Conservation (phyloP, 1,284 basidiomycete genomes). For the Puccinia polysora region DNA sequence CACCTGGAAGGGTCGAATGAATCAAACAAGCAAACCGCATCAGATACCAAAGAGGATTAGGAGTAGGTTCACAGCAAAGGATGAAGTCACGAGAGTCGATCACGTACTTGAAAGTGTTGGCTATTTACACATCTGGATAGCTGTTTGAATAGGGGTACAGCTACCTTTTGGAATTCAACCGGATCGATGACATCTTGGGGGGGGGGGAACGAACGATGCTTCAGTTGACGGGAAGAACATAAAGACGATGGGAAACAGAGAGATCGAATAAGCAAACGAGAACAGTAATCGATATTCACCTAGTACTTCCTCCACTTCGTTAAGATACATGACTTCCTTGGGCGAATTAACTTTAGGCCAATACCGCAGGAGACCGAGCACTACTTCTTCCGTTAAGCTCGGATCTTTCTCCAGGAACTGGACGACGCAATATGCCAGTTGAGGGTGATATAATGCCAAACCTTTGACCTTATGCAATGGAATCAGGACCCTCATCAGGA, state of each 20-base stretch:
- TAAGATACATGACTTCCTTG: constrained; percentile 99
- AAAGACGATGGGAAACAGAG: not conserved
- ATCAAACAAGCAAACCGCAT: not conserved
- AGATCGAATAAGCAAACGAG: too few species aligned
- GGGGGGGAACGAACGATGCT: not conserved
- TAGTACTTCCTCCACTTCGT: constrained; percentile 97
- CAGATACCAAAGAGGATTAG: not conserved
- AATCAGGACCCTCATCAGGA: constrained; percentile 90
- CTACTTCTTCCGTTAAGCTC: constrained; percentile 85
- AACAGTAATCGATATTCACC: constrained; percentile 31
- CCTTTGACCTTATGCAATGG: constrained; percentile 98
- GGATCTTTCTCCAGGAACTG: constrained; percentile 98
- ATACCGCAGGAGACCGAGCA: constrained; percentile 86
- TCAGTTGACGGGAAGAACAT: not conserved
- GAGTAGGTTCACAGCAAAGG: not conserved
- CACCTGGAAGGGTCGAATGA: constrained; percentile 57
- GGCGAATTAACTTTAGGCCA: constrained; percentile 99
- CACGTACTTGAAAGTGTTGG: constrained; percentile 85
- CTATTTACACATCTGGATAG: constrained; percentile 95
- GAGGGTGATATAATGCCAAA: constrained; percentile 93
- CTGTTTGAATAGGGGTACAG: constrained; percentile 88
- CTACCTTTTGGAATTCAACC: constrained; percentile 92
- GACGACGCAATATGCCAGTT: constrained; percentile 96
- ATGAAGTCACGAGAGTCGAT: constrained; percentile 19
- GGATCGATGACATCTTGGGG: constrained; percentile 84